Conservation (phyloP, 306 rosid genomes). For the Quercus berberidifolia region DNA sequence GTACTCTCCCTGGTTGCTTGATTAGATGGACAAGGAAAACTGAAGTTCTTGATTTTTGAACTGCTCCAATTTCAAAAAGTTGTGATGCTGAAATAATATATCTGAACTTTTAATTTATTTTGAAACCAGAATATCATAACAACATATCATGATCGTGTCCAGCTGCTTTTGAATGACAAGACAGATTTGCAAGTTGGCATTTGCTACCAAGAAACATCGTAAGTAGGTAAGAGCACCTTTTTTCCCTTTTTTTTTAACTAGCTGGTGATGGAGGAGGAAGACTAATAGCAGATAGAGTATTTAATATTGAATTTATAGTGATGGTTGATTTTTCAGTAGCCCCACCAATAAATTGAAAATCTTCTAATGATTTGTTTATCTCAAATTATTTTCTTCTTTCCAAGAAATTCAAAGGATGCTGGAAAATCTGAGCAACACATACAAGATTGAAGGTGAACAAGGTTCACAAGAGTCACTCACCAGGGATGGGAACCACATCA, state of each 20-base stretch:
- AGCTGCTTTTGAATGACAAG: neutral
- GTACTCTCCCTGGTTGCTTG: neutral
- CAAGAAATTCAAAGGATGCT: neutral
- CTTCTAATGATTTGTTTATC: neutral
- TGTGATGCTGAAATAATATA: neutral
- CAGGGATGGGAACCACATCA: slow-evolving; percentile 67
- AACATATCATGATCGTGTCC: neutral
- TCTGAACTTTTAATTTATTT: neutral
- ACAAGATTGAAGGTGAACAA: neutral
- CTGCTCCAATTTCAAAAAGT: neutral
- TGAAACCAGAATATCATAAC: neutral
- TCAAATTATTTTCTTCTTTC: neutral
- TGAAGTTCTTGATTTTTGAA: neutral
- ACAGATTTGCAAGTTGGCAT: neutral
- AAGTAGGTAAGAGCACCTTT: neutral
- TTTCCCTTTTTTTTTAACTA: neutral
- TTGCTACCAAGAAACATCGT: neutral
- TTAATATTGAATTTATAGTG: neutral
- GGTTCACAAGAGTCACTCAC: slow-evolving; percentile 27
- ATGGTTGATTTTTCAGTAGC: neutral
- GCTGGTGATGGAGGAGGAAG: neutral
- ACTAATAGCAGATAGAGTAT: neutral
- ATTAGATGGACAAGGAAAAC: neutral
- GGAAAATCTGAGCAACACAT: neutral
- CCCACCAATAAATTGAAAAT: neutral